A percentile compares a stretch with the other conserved stretches of the same genome.
Evolutionary conservation across 1,139 yeast genomes (phyloP).

Genomic region (Yamadazyma atmosphaerica): DNA sequence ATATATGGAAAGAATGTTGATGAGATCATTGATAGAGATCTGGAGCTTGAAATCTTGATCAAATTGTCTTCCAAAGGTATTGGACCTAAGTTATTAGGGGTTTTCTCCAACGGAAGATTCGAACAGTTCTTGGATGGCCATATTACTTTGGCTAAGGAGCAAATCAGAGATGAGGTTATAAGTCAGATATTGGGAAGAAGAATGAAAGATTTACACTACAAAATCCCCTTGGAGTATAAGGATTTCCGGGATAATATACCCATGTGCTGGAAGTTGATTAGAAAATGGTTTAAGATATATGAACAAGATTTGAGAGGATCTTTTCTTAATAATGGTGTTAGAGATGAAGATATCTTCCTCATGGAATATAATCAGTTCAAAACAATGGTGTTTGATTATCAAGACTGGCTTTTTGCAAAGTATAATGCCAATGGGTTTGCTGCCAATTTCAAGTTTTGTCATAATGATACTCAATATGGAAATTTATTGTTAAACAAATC

Average conservation of each 20-base stretch:
- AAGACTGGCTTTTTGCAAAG: constrained; percentile 59
- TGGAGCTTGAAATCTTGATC: constrained; percentile 70
- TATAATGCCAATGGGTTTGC: constrained; percentile 49
- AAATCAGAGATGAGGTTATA: constrained; percentile 72
- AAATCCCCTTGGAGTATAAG: constrained; percentile 66
- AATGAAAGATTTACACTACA: constrained; percentile 90
- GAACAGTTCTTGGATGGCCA: constrained; percentile 89
- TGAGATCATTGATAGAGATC: constrained; percentile 80
- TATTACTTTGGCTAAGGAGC: constrained; percentile 67
- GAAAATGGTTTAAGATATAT: constrained; percentile 68
- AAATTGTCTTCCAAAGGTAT: constrained; percentile 75
- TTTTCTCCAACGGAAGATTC: constrained; percentile 86
- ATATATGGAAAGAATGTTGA: constrained; percentile 93
- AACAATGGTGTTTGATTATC: constrained; percentile 47
- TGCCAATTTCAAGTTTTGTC: constrained; percentile 72
- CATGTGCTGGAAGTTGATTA: constrained; percentile 65
- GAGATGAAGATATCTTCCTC: constrained; percentile 47
- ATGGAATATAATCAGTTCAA: constrained; percentile 52
- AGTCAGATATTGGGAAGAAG: constrained; percentile 89
- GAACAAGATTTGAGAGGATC: constrained; percentile 38
- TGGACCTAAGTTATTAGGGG: constrained; percentile 88
- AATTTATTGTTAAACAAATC: constrained; percentile 61
- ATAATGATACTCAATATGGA: constrained; percentile 96
- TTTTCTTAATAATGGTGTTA: constrained; percentile 24
- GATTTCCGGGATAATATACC: constrained; percentile 53